These are phyloP conservation scores for Rhizophora mangle DNA, from an alignment of 345 rosid genomes.

Conservation along the genomic window DNA sequence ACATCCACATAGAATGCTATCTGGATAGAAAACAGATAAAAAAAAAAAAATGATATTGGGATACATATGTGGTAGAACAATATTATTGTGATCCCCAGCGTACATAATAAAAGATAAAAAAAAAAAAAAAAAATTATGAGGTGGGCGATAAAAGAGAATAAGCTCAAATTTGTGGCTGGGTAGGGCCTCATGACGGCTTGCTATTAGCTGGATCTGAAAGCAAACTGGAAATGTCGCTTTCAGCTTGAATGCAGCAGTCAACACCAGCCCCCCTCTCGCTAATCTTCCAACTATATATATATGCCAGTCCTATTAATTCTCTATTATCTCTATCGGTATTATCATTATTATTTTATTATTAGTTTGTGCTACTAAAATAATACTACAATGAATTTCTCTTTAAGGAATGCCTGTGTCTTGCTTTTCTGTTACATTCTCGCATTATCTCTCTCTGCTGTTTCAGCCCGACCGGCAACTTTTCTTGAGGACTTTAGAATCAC, in stretches of 20 bases:
- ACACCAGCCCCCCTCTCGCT: conserved; percentile 16
- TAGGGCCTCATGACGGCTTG: conserved; percentile 62
- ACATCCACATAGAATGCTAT: no score
- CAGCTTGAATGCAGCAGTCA: conserved; percentile 36
- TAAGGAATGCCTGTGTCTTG: conserved; percentile 7
- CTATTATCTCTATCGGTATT: not conserved
- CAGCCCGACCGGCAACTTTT: conserved; percentile 60
- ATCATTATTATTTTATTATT: not conserved
- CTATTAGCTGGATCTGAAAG: conserved; percentile 78
- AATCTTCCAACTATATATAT: conserved; percentile 16
- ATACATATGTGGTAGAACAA: no score
- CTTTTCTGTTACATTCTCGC: conserved; percentile 29
- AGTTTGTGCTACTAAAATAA: not conserved
- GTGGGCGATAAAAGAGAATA: not conserved
- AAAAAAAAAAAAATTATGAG: not conserved
- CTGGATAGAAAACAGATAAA: no score
- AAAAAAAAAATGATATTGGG: no score
- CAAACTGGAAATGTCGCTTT: conserved; percentile 32
- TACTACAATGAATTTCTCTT: no score
- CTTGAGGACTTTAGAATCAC: conserved; percentile 58
- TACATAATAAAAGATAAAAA: not conserved
- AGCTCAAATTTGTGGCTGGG: conserved; percentile 7
- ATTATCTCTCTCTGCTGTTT: conserved; percentile 22
- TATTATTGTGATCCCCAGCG: no score
- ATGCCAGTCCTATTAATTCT: not conserved